Percentiles rank a stretch among this genome's conserved stretches.
These are phyloP conservation scores for Erodium moschatum DNA, from an alignment of 441 rosid genomes.

Conservation along the genomic window DNA sequence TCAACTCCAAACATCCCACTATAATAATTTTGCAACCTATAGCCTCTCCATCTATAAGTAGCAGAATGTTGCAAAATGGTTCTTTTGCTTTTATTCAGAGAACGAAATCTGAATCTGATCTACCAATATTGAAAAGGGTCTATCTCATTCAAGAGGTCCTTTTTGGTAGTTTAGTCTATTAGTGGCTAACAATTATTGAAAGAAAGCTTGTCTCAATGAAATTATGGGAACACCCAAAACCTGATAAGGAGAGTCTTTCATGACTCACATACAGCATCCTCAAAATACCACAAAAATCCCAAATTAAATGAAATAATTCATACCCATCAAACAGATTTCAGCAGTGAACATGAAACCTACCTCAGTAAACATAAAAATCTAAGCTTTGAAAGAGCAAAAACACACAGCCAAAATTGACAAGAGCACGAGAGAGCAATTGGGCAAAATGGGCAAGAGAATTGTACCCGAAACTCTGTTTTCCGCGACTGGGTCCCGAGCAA, in stretches of 20 bases:
- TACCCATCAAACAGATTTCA: neutral
- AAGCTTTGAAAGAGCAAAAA: neutral
- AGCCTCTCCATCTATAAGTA: neutral
- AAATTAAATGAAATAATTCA: neutral
- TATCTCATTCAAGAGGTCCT: neutral
- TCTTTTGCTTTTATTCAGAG: neutral
- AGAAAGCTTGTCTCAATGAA: neutral
- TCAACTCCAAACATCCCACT: slow-evolving; percentile 3
- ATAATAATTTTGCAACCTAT: neutral
- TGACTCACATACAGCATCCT: neutral
- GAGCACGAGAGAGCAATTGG: neutral
- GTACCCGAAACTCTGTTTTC: neutral
- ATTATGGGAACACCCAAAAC: neutral
- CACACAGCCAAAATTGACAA: too few relatives aligned
- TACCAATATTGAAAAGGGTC: neutral
- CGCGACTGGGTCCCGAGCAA: neutral
- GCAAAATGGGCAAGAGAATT: neutral
- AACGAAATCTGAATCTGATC: neutral
- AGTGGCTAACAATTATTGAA: neutral
- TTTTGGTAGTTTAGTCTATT: neutral
- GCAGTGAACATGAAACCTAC: neutral
- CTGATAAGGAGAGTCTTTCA: slow-evolving; percentile 4
- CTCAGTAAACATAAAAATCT: neutral
- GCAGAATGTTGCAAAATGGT: slow-evolving; percentile 1
- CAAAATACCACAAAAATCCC: neutral